Evolutionary conservation across 2,329 filamentous ascomycete genomes (phyloP), one percentile per base, ranked within the genome.

Genomic region (Dothideomycetidae sp.): DNA sequence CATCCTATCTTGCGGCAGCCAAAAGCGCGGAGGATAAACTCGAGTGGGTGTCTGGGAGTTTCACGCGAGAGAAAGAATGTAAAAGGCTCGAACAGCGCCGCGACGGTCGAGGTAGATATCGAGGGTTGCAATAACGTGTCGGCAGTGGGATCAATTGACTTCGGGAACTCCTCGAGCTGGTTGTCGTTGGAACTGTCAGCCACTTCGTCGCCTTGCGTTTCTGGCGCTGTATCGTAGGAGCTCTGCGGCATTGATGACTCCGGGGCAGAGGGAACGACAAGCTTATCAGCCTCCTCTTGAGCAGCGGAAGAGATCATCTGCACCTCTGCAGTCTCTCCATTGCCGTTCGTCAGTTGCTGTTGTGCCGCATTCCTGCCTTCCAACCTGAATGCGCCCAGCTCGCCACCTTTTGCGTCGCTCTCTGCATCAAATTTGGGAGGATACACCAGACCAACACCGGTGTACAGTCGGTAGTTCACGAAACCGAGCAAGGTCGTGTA

Each of bases 401-500:
- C 90, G 31, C 80, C 90, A 44, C 83, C 85, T 52, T 81, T 73
- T 56, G 93, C 85, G 53, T 96, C 90, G 62, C 82, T 88, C 54
- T 68, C 69, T 48, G 74, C 67, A 56, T 94, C 84, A 51, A 96
- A 96, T 60, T 85, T 93, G 44, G 90, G 90, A 12, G 90, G 90
- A 56, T 98, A 98, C 41, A 94, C 84, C 44, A 98, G 65, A 5
- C 90, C 90, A 45, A 93, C 68, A 1, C 82, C 78, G 1, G 85
- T 93, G 65, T 94, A 98, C 32, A 98, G 69, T 46, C 84, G 71
- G 68, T 85, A 98, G 68, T 98, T 94, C 62, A 96, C 77, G 53
- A 98, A 98, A 43, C 88, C 81, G 13, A 98, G 68, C 10, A 98
- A 70, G 3, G 88, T 96, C 52, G 92, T 93, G 67, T 98, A 98